Evolutionary conservation across 805 yeast genomes (phyloP).

Genomic region (Cyberlindnera bimundalis): DNA sequence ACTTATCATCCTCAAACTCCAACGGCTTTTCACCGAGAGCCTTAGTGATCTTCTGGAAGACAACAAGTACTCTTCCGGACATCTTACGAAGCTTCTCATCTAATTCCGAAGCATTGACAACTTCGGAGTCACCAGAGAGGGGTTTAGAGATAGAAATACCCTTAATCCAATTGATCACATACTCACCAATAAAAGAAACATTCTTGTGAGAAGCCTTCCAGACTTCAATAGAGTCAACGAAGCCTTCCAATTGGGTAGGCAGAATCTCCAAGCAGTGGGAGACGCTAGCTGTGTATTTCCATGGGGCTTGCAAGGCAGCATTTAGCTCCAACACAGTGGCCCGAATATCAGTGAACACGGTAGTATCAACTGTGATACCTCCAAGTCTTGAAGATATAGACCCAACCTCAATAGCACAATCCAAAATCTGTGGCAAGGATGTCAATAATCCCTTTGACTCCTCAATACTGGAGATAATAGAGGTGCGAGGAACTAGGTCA

Average conservation of each 20-base stretch:
- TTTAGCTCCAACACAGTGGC: constrained; percentile 12
- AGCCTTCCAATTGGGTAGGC: constrained; percentile 19
- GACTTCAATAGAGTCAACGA: constrained; percentile 27
- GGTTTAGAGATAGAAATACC: not conserved
- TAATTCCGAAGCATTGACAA: constrained; percentile 31
- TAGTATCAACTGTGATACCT: constrained; percentile 15
- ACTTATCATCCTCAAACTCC: constrained; percentile 55
- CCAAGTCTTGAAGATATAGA: constrained; percentile 16
- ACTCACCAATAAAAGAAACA: constrained; percentile 45
- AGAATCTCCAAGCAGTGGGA: constrained; percentile 23
- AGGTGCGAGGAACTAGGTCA: constrained; percentile 18
- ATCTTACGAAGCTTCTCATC: constrained; percentile 50
- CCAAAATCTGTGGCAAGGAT: constrained; percentile 35
- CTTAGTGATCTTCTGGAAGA: constrained; percentile 53
- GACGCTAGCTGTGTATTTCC: constrained; percentile 19
- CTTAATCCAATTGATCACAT: constrained; percentile 45
- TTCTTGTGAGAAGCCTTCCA: constrained; percentile 35
- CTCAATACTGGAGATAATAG: constrained; percentile 9
- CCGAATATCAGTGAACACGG: constrained; percentile 20
- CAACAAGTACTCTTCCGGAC: constrained; percentile 57
- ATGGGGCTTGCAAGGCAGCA: constrained; percentile 10
- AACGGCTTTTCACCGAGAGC: constrained; percentile 22
- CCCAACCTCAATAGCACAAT: constrained; percentile 29
- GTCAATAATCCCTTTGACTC: constrained; percentile 19
- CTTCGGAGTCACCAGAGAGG: not conserved